Conservation (phyloP, 1,284 basidiomycete species). For the Trichosporon faecale region DNA sequence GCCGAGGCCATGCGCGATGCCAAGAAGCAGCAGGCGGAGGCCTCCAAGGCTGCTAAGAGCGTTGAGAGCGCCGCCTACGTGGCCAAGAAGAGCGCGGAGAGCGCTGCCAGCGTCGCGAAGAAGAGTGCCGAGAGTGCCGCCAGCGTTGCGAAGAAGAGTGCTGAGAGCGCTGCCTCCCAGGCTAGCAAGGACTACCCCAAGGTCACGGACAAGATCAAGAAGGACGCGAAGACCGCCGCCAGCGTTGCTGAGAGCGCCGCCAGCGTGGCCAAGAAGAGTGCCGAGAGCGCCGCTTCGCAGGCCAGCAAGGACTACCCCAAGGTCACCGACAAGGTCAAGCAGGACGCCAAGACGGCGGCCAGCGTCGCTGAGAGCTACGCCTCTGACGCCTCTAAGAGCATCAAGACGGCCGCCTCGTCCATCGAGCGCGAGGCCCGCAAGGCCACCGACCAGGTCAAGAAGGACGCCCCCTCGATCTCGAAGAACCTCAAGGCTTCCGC, state of each 20-base stretch:
- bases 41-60: not conserved
- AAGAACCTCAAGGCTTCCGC: not conserved
- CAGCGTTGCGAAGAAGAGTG: slow-evolving; percentile 18
- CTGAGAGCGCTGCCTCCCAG: slow-evolving; percentile 19
- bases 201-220: slow-evolving; percentile 21
- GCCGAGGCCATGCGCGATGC: not conserved
- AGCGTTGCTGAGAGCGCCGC: slow-evolving; percentile 21
- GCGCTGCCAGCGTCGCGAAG: slow-evolving; percentile 16
- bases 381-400: slow-evolving; percentile 12
- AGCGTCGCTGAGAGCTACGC: slow-evolving; percentile 21
- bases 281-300: not conserved
- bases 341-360: slow-evolving; percentile 14
- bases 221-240: slow-evolving; percentile 14
- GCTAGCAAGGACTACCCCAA: not conserved
- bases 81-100: slow-evolving; percentile 22
- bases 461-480: slow-evolving; percentile 14
- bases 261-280: slow-evolving; percentile 8
- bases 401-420: not conserved
- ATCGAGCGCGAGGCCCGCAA: slow-evolving; percentile 1
- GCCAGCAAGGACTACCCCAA: not conserved
- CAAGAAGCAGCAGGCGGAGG: not conserved
- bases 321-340: slow-evolving; percentile 22
- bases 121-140: slow-evolving; percentile 25
- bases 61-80: slow-evolving; percentile 25
- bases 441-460: slow-evolving; percentile 13